Percentiles rank a stretch among this genome's conserved stretches.
Conservation (phyloP, 2,329 filamentous ascomycete species). For the Didymella pinodella region DNA sequence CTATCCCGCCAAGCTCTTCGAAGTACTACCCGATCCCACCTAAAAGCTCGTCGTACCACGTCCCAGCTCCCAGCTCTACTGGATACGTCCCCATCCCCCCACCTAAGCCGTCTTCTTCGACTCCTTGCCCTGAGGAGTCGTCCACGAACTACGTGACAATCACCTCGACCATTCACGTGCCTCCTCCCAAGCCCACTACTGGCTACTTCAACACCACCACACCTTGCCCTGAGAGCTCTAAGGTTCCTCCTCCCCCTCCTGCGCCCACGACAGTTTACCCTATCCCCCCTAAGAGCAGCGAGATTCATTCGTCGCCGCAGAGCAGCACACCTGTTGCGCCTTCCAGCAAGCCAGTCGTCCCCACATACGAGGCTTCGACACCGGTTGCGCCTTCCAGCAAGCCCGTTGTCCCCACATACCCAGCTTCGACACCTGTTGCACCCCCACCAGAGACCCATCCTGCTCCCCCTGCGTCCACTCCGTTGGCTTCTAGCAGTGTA, state of each 20-base stretch:
- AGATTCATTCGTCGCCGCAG: conserved; percentile 4
- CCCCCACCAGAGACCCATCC: conserved; percentile 6
- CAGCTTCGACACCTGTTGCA: neutral
- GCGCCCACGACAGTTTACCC: conserved; percentile 18
- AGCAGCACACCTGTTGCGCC: conserved; percentile 8
- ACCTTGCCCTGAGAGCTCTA: conserved; percentile 14
- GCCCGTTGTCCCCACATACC: neutral
- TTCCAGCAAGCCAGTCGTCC: conserved; percentile 10
- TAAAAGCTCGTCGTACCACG: neutral
- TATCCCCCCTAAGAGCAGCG: conserved; percentile 12
- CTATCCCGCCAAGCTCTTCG: neutral
- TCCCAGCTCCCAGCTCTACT: neutral
- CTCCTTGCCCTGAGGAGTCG: neutral
- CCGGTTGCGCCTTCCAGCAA: conserved; percentile 14
- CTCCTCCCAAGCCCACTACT: conserved; percentile 13
- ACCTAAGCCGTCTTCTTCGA: neutral
- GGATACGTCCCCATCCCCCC: neutral
- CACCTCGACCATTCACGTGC: conserved; percentile 6
- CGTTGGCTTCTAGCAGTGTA: conserved; percentile 5
- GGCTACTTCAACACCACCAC: conserved; percentile 21
- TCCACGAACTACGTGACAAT: neutral
- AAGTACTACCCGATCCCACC: neutral
- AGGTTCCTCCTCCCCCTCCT: conserved; percentile 16
- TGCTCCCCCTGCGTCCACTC: conserved; percentile 13
- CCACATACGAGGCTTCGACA: conserved; percentile 8